phyloP scores from a whole-genome alignment of 2,329 filamentous ascomycete genomes.

The Blumeriella jaapii region DNA sequence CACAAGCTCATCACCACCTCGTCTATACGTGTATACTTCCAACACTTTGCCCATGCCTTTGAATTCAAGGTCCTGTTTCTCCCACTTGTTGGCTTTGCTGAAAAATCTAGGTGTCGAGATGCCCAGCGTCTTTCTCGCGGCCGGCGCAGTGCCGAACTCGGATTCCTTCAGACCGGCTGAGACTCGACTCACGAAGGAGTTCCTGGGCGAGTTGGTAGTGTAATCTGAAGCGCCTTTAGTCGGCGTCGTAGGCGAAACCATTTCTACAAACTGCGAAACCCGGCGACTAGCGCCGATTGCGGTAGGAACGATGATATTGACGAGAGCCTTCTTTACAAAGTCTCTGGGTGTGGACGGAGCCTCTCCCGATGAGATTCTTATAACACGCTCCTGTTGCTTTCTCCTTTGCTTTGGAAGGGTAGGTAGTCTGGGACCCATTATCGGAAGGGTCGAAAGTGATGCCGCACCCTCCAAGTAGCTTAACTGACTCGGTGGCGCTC shows the following conservation, averaged over 20 bases:
- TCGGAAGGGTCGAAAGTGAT: too few relatives aligned
- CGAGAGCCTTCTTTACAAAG: too few relatives aligned
- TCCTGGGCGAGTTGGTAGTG: neutral
- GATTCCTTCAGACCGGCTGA: neutral
- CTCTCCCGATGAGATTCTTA: neutral
- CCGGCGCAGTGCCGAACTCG: neutral
- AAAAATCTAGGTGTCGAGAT: neutral
- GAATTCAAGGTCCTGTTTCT: neutral
- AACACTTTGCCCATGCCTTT: neutral
- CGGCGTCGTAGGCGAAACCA: neutral
- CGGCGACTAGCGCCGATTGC: neutral
- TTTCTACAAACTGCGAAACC: neutral
- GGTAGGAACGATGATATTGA: too few relatives aligned
- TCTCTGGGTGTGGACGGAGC: too few relatives aligned
- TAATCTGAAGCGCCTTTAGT: neutral
- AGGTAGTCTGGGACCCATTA: too few relatives aligned
- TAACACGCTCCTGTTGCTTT: too few relatives aligned
- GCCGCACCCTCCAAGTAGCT: too few relatives aligned
- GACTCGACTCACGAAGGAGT: neutral
- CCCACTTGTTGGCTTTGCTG: neutral
- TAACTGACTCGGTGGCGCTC: too few relatives aligned
- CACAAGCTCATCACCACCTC: constrained; percentile 1
- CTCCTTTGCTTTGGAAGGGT: too few relatives aligned
- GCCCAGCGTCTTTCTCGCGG: neutral
- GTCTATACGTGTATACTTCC: neutral